Percentiles rank a stretch among this genome's conserved stretches.
Conservation (phyloP, 192 early-diverging fungal genomes). For the Lobosporangium transversale region DNA sequence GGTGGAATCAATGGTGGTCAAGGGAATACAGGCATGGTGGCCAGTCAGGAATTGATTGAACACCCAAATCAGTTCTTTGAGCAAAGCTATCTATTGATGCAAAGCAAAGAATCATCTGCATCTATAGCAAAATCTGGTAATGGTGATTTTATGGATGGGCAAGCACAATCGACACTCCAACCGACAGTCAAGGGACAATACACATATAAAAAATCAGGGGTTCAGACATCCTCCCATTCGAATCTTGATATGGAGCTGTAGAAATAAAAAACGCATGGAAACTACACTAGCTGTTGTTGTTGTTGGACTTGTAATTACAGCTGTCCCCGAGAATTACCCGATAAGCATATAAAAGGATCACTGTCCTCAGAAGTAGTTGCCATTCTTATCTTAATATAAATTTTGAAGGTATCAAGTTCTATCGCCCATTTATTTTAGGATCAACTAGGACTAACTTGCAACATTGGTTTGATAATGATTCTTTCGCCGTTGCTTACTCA, state of each 20-base stretch:
- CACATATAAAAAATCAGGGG: slow-evolving; percentile 44
- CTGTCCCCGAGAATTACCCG: no score
- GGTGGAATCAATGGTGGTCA: slow-evolving; percentile 7
- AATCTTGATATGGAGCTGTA: slow-evolving; percentile 34
- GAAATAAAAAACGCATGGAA: no score
- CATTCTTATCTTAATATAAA: no score
- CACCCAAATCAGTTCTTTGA: slow-evolving; percentile 98
- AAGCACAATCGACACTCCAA: slow-evolving; percentile 6
- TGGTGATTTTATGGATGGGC: background rate
- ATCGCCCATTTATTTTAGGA: no score
- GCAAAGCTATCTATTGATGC: slow-evolving; percentile 44
- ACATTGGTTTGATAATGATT: no score
- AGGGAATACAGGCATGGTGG: slow-evolving; percentile 35
- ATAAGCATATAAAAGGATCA: no score
- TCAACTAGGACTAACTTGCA: no score
- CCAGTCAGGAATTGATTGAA: slow-evolving; percentile 72
- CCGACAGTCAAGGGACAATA: slow-evolving; percentile 41
- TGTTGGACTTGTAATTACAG: no score
- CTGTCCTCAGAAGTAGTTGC: no score
- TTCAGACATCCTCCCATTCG: slow-evolving; percentile 10
- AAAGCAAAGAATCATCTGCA: slow-evolving; percentile 10
- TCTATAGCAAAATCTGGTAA: background rate
- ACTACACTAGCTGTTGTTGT: no score
- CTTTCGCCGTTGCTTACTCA: no score
- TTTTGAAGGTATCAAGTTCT: no score